Conservation (phyloP, 192 early-diverging fungal species). For the Chytriomyces hyalinus region DNA sequence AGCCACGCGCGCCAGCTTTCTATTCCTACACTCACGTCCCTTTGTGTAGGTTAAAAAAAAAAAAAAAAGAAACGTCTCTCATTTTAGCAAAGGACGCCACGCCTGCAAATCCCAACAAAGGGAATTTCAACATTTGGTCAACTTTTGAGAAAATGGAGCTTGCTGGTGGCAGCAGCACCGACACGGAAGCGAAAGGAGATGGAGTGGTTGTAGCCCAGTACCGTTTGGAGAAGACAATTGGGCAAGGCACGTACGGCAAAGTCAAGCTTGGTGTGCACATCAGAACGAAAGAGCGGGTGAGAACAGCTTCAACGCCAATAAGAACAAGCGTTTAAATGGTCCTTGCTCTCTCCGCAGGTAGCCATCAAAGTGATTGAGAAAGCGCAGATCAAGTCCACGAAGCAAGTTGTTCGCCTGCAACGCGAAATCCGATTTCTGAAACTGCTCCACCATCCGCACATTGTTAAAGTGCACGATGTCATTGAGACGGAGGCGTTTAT, state of each 20-base stretch:
- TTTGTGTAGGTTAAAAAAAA: no score
- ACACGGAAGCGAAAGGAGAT: neutral
- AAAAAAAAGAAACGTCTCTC: no score
- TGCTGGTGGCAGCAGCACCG: no score
- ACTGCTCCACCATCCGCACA: slow-evolving; percentile 86
- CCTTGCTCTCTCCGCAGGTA: slow-evolving; percentile 26
- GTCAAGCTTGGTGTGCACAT: slow-evolving; percentile 53
- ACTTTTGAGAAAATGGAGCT: no score
- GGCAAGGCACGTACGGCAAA: slow-evolving; percentile 65
- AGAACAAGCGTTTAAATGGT: neutral
- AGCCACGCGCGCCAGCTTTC: no score
- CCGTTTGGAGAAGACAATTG: slow-evolving; percentile 54
- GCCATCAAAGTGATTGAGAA: slow-evolving; percentile 55
- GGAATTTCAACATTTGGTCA: no score
- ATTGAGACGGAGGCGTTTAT: slow-evolving; percentile 79
- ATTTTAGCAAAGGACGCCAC: no score
- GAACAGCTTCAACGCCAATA: slow-evolving; percentile 5
- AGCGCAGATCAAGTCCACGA: slow-evolving; percentile 51
- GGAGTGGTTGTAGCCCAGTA: slow-evolving; percentile 41
- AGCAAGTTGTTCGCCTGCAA: slow-evolving; percentile 79
- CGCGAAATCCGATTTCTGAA: slow-evolving; percentile 77
- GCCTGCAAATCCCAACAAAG: no score
- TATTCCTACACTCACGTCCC: no score
- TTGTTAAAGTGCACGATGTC: slow-evolving; percentile 86
- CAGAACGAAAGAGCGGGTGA: slow-evolving; percentile 46